Evolutionary conservation across 169 alveolate species (phyloP), one percentile per base, ranked within the genome.

Genomic region (Plasmodium blacklocki): DNA sequence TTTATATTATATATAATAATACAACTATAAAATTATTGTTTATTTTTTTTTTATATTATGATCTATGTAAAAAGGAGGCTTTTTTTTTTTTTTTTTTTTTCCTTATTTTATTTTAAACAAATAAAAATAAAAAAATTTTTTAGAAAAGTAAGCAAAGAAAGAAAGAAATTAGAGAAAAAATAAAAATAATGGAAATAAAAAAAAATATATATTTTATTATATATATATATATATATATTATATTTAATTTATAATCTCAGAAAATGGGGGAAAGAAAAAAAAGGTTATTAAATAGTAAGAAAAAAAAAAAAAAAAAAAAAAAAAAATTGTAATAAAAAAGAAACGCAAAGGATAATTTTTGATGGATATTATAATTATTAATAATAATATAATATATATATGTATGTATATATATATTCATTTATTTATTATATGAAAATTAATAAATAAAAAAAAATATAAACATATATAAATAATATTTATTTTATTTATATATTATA

Each of bases 161-260:
- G 14, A 23, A 62, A 62, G 26, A 1, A 21, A 62, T 12, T 19
- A 62, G 9, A 62, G 26, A 5, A 62, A 15, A 19, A 23, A 11
- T 26, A 62, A 62, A 62, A 62, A 62, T 62, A 62, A 7, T 21
- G 26, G 45, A 62, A 62, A 62, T 19, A 62, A 62, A 62, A 15
- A 15, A 62, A 62, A 62, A 62, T 26, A 32, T 32, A 32, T 32
- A 1, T 32, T 32, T 32, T 32, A 32, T 29, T 29, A 29, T 29
- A 29, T 29, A 2, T 29, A 29, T 29, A 29, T 29, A 29, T 29
- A 29, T 29, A 29, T 29, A 29, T 29, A 29, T 29, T n/a, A n/a
- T n/a, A n/a, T n/a, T n/a, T 29, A 29, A 29, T 29, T 1, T 29
- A 29, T 29, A 29, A 29, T 29, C 43, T 29, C 43, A 29, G 43